These are phyloP conservation scores for Aspergillus aculeatus DNA, from an alignment of 2,329 filamentous ascomycete species.

Conservation along the genomic window DNA sequence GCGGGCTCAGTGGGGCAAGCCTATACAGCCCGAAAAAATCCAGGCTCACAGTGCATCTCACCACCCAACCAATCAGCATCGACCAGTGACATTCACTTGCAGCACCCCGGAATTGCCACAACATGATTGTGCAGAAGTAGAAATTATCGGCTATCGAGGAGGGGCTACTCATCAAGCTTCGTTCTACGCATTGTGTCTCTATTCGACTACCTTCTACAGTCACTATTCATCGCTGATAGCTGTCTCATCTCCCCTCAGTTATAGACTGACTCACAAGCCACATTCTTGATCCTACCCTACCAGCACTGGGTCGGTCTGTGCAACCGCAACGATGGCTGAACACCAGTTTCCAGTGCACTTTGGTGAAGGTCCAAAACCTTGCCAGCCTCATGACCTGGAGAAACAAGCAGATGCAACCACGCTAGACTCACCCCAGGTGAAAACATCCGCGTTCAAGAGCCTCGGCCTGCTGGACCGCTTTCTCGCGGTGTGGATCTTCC, in stretches of 20 bases:
- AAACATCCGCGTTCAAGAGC: conserved; percentile 18
- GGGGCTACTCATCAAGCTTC: no score
- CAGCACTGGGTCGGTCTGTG: no score
- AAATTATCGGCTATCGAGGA: no score
- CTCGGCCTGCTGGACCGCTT: conserved; percentile 21
- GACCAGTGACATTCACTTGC: background rate
- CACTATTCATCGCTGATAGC: no score
- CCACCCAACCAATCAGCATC: background rate
- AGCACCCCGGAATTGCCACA: no score
- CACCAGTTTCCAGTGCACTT: background rate
- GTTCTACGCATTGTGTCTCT: no score
- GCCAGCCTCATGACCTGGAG: background rate
- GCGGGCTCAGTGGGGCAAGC: background rate
- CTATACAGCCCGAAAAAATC: background rate
- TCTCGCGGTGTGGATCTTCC: conserved; percentile 65
- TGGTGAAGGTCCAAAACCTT: background rate
- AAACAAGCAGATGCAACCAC: background rate
- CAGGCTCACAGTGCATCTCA: background rate
- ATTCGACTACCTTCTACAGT: no score
- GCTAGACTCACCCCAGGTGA: background rate
- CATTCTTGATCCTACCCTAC: no score
- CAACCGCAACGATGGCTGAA: background rate
- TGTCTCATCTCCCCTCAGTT: no score
- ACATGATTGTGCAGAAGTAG: no score
- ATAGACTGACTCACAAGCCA: no score